Base-by-base conservation (phyloP, 495 filamentous ascomycete genomes). In the Gamarada debralockiae region DNA sequence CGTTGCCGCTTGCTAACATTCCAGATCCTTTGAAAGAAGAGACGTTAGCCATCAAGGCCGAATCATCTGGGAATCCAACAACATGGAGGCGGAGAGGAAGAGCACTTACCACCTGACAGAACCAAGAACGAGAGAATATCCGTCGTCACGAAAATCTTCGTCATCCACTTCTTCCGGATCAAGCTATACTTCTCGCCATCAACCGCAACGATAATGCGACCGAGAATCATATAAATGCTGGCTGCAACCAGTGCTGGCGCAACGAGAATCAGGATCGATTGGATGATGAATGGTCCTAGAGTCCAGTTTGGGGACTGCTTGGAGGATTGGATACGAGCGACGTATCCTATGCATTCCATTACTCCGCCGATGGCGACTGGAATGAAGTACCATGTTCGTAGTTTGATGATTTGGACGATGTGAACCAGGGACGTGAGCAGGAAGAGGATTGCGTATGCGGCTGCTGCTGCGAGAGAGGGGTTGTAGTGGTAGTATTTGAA, bases 311-410 rank as follows among this genome's bases (percentile, higher is more conserved):
- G 38, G 3, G 67, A 57, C 50, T 79, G 57, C 12, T 44, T 42
- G 4, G 65, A 59, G 5, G 71, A 72, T 14, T 73, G 37, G 6
- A 64, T 40, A 6, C 75, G 71, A 1, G 67, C 62, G 24, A 73
- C 67, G 68, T 73, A 79, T 40, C 73, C 75, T 1, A 65, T 59
- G 13, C 63, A 66, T 53, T 74, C 76, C 22, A 77, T 56, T 14
- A 73, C 37, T 22, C 77, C 73, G 17, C 81, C 83, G 13, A 84
- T 56, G 4, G 79, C 27, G 15, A 86, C 69, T 0, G 83, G 73
- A 12, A 75, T 74, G 33, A 86, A 76, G 59, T 78, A 86, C 76
- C 76, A 85, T 3, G 71, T 75, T 40, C 67, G 68, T 12, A 63
- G 69, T 20, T 62, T 68, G 36, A 73, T 41, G 7, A 85, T 55